Conservation (phyloP, 306 rosid species). For the Luffa acutangula region DNA sequence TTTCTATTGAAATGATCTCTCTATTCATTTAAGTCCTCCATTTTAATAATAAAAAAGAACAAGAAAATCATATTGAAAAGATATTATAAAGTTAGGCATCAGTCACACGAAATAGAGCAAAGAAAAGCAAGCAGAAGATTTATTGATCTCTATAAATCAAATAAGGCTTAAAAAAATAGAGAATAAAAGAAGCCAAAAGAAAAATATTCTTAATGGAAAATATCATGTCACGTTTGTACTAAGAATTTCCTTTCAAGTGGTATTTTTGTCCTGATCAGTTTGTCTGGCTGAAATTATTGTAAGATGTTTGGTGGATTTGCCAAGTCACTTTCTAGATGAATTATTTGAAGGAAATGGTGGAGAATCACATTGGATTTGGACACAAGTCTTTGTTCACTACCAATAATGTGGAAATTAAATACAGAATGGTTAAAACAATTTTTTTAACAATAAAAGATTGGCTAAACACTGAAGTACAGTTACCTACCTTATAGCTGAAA, state of each 20-base stretch:
- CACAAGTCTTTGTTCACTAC: neutral
- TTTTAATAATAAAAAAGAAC: neutral
- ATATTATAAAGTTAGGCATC: neutral
- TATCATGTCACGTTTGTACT: neutral
- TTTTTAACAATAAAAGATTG: neutral
- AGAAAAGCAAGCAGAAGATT: neutral
- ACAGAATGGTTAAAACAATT: neutral
- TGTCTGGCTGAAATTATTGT: neutral
- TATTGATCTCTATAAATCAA: neutral
- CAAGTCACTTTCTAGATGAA: neutral
- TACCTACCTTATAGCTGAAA: neutral
- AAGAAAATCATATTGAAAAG: neutral
- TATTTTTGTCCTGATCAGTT: neutral
- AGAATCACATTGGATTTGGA: slow-evolving; percentile 4
- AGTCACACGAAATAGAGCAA: neutral
- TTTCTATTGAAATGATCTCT: neutral
- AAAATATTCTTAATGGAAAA: neutral
- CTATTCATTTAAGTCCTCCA: neutral
- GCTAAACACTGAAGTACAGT: neutral
- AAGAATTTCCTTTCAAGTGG: neutral
- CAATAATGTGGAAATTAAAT: neutral
- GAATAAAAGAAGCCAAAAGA: neutral
- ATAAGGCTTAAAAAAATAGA: neutral
- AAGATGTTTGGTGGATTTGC: neutral
- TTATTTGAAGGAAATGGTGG: neutral